Conservation (phyloP, 208 protist species). For the Acanthamoeba triangularis region DNA sequence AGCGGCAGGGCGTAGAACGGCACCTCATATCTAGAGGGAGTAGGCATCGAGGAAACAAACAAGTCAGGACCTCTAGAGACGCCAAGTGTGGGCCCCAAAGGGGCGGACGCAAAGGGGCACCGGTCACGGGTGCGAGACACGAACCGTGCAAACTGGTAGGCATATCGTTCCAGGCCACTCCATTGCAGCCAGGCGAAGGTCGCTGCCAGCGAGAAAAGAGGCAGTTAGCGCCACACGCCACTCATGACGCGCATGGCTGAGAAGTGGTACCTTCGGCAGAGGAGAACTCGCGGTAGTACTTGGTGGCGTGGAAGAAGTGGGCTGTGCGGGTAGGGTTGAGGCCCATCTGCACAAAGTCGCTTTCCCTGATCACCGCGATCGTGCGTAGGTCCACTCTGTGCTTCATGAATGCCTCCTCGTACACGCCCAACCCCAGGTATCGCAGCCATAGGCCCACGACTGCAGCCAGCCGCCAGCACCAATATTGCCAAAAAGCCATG, state of each 20-base stretch:
- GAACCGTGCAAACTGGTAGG: conserved; percentile 74
- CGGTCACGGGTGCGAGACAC: neutral
- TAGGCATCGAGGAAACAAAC: neutral
- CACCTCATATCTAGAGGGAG: conserved; percentile 44
- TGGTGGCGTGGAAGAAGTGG: conserved; percentile 47
- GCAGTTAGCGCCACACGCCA: neutral
- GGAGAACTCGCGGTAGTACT: conserved; percentile 74
- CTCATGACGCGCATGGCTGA: neutral
- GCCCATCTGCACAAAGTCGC: conserved; percentile 65
- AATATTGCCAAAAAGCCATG: too few relatives aligned
- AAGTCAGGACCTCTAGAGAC: neutral
- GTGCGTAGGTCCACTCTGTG: conserved; percentile 35
- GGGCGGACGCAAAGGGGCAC: neutral
- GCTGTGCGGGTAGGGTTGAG: neutral
- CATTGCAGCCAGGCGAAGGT: conserved; percentile 63
- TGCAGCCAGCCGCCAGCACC: neutral
- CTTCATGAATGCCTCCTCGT: neutral
- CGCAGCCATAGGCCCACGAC: conserved; percentile 65
- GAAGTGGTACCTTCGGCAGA: conserved; percentile 64
- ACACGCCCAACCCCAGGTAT: conserved; percentile 32
- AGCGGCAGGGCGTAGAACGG: conserved; percentile 77
- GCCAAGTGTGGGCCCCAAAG: neutral
- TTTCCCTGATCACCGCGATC: conserved; percentile 1
- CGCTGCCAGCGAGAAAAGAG: neutral
- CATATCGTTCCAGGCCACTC: conserved; percentile 54